Percentiles rank a stretch among this genome's conserved stretches.
phyloP scores from a whole-genome alignment of 352 stramenopile species.

The Globisporangium cylindrosporum region DNA sequence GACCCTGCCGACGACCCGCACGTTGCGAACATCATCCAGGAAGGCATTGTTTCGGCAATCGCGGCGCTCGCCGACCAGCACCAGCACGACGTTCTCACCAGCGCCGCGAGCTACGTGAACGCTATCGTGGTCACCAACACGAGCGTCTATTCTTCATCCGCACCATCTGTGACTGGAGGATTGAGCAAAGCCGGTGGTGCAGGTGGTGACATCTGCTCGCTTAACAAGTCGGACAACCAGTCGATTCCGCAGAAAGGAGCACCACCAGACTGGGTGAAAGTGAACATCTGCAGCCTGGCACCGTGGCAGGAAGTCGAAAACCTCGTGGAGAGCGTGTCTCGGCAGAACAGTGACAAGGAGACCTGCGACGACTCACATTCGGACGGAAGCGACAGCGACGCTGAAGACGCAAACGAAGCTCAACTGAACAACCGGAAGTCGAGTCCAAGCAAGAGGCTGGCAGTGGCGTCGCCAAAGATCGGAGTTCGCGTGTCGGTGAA shows the following conservation, averaged over 20 bases:
- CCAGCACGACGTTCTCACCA: conserved; percentile 46
- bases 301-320: conserved; percentile 50
- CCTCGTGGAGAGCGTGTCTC: conserved; percentile 5
- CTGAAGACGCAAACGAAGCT: background rate
- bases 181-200: conserved; percentile 11
- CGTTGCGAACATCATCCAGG: conserved; percentile 60
- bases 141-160: background rate
- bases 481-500: conserved; percentile 16
- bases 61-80: conserved; percentile 56
- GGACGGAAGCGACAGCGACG: conserved; percentile 41
- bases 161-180: background rate
- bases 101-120: conserved; percentile 29
- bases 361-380: conserved; percentile 36
- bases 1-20: conserved; percentile 41
- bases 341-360: conserved; percentile 18
- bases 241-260: conserved; percentile 47
- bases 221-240: conserved; percentile 20
- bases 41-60: conserved; percentile 66
- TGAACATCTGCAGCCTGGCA: conserved; percentile 45
- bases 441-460: conserved; percentile 14
- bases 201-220: conserved; percentile 22
- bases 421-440: background rate
- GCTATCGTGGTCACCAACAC: conserved; percentile 6
- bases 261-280: conserved; percentile 53
- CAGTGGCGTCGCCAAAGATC: conserved; percentile 11